Evolutionary conservation across 805 yeast species (phyloP).

Genomic region (Hanseniaspora mollemarum): DNA sequence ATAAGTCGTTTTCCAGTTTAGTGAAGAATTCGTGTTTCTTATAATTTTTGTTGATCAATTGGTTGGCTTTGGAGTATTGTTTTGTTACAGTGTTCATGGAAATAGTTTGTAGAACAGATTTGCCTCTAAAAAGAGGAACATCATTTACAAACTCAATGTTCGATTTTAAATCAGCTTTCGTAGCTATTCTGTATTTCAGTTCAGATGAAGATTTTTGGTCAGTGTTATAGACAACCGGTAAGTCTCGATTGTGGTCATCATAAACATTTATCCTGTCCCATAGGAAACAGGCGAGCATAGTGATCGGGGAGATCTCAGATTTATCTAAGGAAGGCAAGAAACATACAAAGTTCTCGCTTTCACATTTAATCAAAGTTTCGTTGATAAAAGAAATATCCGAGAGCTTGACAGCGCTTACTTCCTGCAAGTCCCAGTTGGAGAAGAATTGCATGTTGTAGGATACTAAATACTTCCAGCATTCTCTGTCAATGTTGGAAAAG

Average conservation of each 20-base stretch:
- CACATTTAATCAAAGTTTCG: not conserved
- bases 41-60: conserved; percentile 5
- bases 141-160: not conserved
- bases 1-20: conserved; percentile 1
- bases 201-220: not conserved
- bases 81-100: conserved; percentile 14
- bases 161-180: not conserved
- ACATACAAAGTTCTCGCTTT: conserved; percentile 5
- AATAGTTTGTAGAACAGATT: conserved; percentile 3
- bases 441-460: conserved; percentile 10
- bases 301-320: conserved; percentile 12
- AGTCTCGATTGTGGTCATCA: conserved; percentile 12
- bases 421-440: conserved; percentile 13
- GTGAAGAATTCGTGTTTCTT: conserved; percentile 11
- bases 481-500: conserved; percentile 9
- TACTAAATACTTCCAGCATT: conserved; percentile 13
- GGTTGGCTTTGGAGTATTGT: conserved; percentile 14
- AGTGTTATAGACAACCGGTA: conserved; percentile 5
- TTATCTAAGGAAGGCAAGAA: conserved; percentile 10
- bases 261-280: conserved; percentile 14
- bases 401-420: conserved; percentile 1
- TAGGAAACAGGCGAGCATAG: conserved; percentile 11
- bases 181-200: conserved; percentile 10
- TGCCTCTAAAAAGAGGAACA: conserved; percentile 13
- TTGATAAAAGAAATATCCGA: conserved; percentile 2